These are phyloP conservation scores for Cystofilobasidium bisporidii DNA, from an alignment of 768 basidiomycete genomes.

Conservation along the genomic window DNA sequence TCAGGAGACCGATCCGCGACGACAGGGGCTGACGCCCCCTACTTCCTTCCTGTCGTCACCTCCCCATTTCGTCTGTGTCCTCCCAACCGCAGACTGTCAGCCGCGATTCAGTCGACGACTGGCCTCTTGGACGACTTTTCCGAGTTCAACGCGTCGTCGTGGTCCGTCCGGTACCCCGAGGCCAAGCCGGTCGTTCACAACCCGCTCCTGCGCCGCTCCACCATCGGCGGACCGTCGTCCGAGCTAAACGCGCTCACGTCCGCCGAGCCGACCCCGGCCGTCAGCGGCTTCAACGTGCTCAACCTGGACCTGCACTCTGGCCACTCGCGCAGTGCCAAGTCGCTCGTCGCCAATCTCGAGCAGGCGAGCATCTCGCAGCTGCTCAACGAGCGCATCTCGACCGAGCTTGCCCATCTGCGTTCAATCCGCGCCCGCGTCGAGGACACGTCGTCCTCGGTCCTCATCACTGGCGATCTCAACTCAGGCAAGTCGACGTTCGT, in stretches of 20 bases:
- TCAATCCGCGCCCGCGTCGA: conserved; percentile 76
- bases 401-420: conserved; percentile 66
- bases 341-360: conserved; percentile 81
- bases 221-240: conserved; percentile 28
- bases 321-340: conserved; percentile 52
- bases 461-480: conserved; percentile 96
- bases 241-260: conserved; percentile 32
- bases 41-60: conserved; percentile 11
- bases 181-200: conserved; percentile 27
- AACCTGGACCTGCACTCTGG: conserved; percentile 89
- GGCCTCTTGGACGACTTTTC: conserved; percentile 59
- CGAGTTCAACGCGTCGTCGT: conserved; percentile 72
- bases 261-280: conserved; percentile 33
- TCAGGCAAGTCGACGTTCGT: conserved; percentile 98
- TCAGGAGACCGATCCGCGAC: no score
- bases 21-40: neutral
- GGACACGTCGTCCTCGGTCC: conserved; percentile 87
- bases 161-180: conserved; percentile 78
- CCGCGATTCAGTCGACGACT: conserved; percentile 65
- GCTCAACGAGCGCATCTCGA: conserved; percentile 68
- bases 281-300: conserved; percentile 71
- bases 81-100: conserved; percentile 57
- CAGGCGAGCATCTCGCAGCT: conserved; percentile 86
- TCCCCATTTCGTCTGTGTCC: conserved; percentile 17
- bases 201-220: conserved; percentile 41